phyloP scores from a whole-genome alignment of 78 protist species.

The Dictyostelium brefeldianum region DNA sequence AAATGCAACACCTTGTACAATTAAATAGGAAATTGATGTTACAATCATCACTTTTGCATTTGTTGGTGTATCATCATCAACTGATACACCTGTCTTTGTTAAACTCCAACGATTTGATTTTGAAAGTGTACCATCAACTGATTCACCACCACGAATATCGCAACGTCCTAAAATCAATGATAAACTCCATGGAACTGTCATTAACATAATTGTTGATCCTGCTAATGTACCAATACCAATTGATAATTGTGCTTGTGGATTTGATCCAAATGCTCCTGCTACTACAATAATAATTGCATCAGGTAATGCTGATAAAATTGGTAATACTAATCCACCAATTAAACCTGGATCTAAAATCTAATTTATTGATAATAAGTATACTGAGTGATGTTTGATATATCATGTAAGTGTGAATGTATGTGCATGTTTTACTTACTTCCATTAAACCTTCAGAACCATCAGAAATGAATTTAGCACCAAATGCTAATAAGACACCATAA shows the following conservation, averaged over 20 bases:
- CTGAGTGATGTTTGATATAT: too few relatives aligned
- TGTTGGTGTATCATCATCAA: slow-evolving; percentile 75
- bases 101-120: not conserved
- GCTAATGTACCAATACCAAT: slow-evolving; percentile 97
- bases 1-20: slow-evolving; percentile 88
- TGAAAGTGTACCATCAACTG: slow-evolving; percentile 28
- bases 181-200: slow-evolving; percentile 92
- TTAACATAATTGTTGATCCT: slow-evolving; percentile 93
- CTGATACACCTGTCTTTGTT: slow-evolving; percentile 57
- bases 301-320: slow-evolving; percentile 95
- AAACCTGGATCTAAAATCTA: slow-evolving; percentile 74
- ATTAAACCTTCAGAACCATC: slow-evolving; percentile 90
- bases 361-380: too few relatives aligned
- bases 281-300: slow-evolving; percentile 93
- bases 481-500: slow-evolving; percentile 53
- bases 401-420: too few relatives aligned
- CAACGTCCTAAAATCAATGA: slow-evolving; percentile 35
- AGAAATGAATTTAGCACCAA: slow-evolving; percentile 82
- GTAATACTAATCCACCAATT: slow-evolving; percentile 90
- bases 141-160: slow-evolving; percentile 38
- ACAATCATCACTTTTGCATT: slow-evolving; percentile 77
- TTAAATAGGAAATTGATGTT: slow-evolving; percentile 70
- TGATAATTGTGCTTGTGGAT: slow-evolving; percentile 89
- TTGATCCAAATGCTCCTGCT: slow-evolving; percentile 84
- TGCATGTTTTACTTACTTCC: slow-evolving; percentile 66